Evolutionary conservation across 1,284 basidiomycete species (phyloP).

Genomic region (Ceraceosorus guamensis): DNA sequence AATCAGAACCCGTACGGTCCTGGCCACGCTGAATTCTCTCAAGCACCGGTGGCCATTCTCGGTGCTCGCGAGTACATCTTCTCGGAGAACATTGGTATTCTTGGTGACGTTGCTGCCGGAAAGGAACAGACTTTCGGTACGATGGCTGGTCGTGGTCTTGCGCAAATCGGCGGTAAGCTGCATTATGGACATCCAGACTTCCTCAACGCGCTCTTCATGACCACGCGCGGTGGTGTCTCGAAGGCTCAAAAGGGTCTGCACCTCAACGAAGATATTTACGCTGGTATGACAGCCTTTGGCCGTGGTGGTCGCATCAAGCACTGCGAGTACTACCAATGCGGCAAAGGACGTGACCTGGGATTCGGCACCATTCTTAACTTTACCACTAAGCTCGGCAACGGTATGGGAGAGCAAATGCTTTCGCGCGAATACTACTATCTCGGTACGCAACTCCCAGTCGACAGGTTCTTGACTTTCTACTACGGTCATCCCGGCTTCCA

Average conservation of each 20-base stretch:
- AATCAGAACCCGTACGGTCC: constrained; percentile 87
- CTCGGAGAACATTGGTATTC: constrained; percentile 98
- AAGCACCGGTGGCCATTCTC: constrained; percentile 87
- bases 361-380: constrained; percentile 99
- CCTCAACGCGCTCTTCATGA: constrained; percentile 96
- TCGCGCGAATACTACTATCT: constrained; percentile 98
- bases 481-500: constrained; percentile 99
- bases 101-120: constrained; percentile 94
- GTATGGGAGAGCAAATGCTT: constrained; percentile 99
- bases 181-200: constrained; percentile 99
- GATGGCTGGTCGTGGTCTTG: constrained; percentile 83
- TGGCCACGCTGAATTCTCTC: constrained; percentile 58
- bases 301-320: constrained; percentile 97
- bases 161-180: constrained; percentile 95
- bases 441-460: constrained; percentile 95
- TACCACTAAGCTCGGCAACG: constrained; percentile 98
- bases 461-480: constrained; percentile 98
- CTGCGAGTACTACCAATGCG: constrained; percentile 93
- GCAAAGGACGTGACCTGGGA: constrained; percentile 96
- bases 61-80: constrained; percentile 99
- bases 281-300: constrained; percentile 96
- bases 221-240: constrained; percentile 91
- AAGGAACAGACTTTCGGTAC: constrained; percentile 99
- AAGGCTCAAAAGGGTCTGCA: constrained; percentile 98
- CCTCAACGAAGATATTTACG: constrained; percentile 98